Evolutionary conservation across 257 asterid species (phyloP), one percentile per base, ranked within the genome.

Genomic region (Solanum stenotomum): DNA sequence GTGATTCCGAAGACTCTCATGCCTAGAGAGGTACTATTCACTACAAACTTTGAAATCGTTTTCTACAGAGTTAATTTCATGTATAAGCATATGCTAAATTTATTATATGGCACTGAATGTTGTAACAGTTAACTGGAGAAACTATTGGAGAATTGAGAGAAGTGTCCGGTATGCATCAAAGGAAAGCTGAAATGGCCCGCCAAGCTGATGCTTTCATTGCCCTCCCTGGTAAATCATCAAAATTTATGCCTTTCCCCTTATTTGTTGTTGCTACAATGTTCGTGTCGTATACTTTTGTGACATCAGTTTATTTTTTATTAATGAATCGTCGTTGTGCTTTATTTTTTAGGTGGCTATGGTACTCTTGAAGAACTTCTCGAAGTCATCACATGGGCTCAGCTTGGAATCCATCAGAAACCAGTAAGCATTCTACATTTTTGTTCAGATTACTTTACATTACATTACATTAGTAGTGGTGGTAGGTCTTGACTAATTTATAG

Each of bases 351-450:
- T 88, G 99, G 99, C 56, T 96, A 96, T 89, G 99, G 99, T 42
- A 96, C 99, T 16, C 96, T 96, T n/a, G 99, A 96, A 89, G 99
- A 96, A 91, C 92, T 96, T 90, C 98, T 96, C n/a, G 99, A 96
- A 90, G 98, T 96, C 81, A 95, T 96, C 84, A 96, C 98, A 46
- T 96, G 99, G 99, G 99, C 99, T 90, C 99, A 96, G 89, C 95
- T 96, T 22, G 98, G 99, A 89, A 96, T 96, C 89, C 99, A 96
- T 88, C 94, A 93, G 40, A 96, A 96, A 91, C 99, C 99, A 44
- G 99, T 96, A 90, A 93, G 90, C 63, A 13, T 38, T 25, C 68
- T 70, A 22, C 52, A 29, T 29, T 59, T 35, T 0, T 12, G 49
- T 78, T 23, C 42, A 16, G 40, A 5, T 46, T 46, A 29, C 20